phyloP scores from a whole-genome alignment of 2,329 filamentous ascomycete genomes.

The Sphaerulina musiva region DNA sequence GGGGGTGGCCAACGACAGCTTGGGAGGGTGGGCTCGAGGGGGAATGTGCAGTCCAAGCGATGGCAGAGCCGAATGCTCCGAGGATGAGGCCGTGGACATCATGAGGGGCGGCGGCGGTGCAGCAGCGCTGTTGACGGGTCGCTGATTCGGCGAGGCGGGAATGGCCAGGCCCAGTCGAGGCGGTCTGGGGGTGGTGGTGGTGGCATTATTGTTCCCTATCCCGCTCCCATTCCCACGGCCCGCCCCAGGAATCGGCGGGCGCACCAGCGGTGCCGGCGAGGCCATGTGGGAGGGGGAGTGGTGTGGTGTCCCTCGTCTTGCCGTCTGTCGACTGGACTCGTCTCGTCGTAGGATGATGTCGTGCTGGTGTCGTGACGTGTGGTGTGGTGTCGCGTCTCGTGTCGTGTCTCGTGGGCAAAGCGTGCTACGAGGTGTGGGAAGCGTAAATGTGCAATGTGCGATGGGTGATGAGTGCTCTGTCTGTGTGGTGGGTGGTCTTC shows the following conservation, averaged over 20 bases:
- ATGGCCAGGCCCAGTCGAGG: constrained; percentile 85
- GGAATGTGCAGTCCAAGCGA: constrained; percentile 31
- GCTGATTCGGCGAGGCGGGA: constrained; percentile 74
- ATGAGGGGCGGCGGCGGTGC: constrained; percentile 22
- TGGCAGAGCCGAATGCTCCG: constrained; percentile 31
- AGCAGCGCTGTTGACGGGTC: constrained; percentile 54
- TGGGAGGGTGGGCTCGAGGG: constrained; percentile 62
- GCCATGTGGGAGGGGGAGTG: constrained; percentile 52
- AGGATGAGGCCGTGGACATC: constrained; percentile 18
- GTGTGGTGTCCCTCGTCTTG: constrained; percentile 4
- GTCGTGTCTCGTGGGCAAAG: no score
- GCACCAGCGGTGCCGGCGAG: constrained; percentile 70
- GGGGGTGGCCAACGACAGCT: constrained; percentile 77
- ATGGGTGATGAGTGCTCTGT: no score
- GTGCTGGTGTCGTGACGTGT: no score
- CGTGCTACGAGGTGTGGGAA: no score
- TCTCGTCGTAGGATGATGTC: no score
- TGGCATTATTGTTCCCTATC: no score
- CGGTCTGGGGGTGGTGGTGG: constrained; percentile 30
- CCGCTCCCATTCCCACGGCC: constrained; percentile 36
- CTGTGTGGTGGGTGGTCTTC: no score
- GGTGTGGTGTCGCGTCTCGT: no score
- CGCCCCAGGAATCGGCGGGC: constrained; percentile 70
- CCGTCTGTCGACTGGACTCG: no score
- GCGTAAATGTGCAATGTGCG: no score